These are phyloP conservation scores for Aeschynomene evenia DNA, from an alignment of 306 rosid species.

Conservation along the genomic window DNA sequence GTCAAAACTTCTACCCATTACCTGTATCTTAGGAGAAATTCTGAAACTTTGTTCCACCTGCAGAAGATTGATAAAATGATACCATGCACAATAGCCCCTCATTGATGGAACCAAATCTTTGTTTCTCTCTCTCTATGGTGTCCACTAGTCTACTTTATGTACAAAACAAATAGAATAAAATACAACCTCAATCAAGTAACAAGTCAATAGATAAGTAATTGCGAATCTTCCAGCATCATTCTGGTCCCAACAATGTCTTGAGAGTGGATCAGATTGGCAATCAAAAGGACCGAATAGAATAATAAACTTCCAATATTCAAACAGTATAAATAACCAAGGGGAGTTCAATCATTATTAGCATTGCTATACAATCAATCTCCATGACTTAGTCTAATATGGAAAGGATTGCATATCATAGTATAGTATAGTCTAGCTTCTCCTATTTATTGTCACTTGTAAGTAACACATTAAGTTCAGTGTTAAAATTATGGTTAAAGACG, in stretches of 20 bases:
- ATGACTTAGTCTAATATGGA: background rate
- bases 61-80: conserved; percentile 1
- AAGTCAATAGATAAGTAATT: background rate
- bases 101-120: no score
- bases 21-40: conserved; percentile 5
- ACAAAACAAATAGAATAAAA: background rate
- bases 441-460: conserved; percentile 1
- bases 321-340: background rate
- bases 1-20: background rate
- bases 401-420: background rate
- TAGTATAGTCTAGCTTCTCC: conserved; percentile 7
- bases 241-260: conserved; percentile 9
- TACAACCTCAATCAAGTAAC: background rate
- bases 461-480: conserved; percentile 3
- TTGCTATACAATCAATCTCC: conserved; percentile 16
- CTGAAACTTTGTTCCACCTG: background rate
- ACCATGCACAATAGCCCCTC: conserved; percentile 14
- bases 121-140: no score
- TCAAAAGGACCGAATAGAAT: background rate
- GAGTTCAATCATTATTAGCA: conserved; percentile 5
- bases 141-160: no score
- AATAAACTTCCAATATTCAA: background rate
- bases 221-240: conserved; percentile 5
- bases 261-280: background rate
- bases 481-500: background rate